Percentiles rank a stretch among this genome's conserved stretches.
phyloP scores from a whole-genome alignment of 306 rosid genomes.

The Rosa lucieae region DNA sequence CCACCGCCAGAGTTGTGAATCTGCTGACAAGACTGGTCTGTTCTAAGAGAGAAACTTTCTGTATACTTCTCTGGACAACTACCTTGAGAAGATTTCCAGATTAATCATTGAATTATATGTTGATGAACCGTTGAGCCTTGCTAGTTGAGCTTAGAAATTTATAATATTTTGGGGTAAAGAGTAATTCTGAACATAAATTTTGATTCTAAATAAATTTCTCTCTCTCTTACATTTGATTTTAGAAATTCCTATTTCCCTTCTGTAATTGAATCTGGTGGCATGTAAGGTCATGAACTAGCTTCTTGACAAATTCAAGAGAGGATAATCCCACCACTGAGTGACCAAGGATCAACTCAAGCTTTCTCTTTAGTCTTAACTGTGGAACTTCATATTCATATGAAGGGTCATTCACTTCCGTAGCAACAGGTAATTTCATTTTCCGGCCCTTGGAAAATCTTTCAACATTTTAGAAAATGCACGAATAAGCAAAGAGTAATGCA shows the following conservation, averaged over 20 bases:
- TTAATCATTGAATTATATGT: neutral
- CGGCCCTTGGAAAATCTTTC: neutral
- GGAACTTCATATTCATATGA: neutral
- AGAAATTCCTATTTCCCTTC: neutral
- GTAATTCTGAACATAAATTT: constrained; percentile 1
- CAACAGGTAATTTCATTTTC: neutral
- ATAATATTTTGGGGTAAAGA: neutral
- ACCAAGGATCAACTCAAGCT: neutral
- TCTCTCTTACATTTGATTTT: neutral
- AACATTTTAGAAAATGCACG: neutral
- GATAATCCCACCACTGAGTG: neutral
- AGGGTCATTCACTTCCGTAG: neutral
- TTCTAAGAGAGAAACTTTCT: constrained; percentile 61
- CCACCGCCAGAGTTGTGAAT: constrained; percentile 58
- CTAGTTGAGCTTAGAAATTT: constrained; percentile 3
- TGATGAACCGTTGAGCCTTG: constrained; percentile 14
- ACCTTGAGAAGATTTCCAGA: constrained; percentile 8
- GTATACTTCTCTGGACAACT: constrained; percentile 46
- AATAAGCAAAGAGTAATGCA: neutral
- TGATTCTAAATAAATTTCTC: neutral
- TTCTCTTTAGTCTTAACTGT: neutral
- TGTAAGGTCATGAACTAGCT: neutral
- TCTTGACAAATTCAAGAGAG: neutral
- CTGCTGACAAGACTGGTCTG: constrained; percentile 42
- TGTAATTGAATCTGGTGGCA: neutral